Evolutionary conservation across 176 grass and related monocot species (phyloP), one percentile per base, ranked within the genome.

Genomic region (Phoenix roebelenii): DNA sequence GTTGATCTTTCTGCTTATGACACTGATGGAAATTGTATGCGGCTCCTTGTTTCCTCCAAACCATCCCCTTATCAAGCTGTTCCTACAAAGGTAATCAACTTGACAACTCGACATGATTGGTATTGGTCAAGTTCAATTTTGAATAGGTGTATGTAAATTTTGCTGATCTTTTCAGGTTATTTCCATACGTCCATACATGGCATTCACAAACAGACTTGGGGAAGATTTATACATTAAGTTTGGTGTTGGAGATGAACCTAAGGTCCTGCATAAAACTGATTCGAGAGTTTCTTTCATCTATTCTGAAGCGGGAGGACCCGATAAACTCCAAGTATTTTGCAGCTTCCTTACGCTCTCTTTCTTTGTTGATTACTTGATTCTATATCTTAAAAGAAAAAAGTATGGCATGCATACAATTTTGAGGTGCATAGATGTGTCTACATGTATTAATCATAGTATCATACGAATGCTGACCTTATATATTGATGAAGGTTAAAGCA

Each of bases 131-230:
- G 9, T 44, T 44, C 35, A 44, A 44, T 44, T 12, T 44, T 44
- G 9, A 44, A 44, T 44, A 12, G 35, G 2, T 44, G 35, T 14
- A 44, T 44, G 12, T 44, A 44, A 44, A 44, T 44, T 7, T 44
- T 44, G 9, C 35, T 44, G 35, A 12, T 44, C 35, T 67, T 67
- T 82, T 76, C 78, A 97, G 92, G 86, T 82, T 80, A 88, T 97
- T 72, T 79, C 61, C 60, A 73, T 97, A 64, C 87, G 87, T 57
- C 92, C 92, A 9, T 97, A 85, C 66, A 88, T 82, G 49, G 88
- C 87, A 77, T 97, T 97, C 76, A 97, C 83, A n/a, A 97, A 97
- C 72, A 91, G 78, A 72, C 25, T 75, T 63, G 92, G 92, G 54
- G 83, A 91, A 88, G 81, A 97, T 76, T 25, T 91, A 49, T 80